Evolutionary conservation across 257 asterid genomes (phyloP).

Genomic region (Nicotiana tabacum): DNA sequence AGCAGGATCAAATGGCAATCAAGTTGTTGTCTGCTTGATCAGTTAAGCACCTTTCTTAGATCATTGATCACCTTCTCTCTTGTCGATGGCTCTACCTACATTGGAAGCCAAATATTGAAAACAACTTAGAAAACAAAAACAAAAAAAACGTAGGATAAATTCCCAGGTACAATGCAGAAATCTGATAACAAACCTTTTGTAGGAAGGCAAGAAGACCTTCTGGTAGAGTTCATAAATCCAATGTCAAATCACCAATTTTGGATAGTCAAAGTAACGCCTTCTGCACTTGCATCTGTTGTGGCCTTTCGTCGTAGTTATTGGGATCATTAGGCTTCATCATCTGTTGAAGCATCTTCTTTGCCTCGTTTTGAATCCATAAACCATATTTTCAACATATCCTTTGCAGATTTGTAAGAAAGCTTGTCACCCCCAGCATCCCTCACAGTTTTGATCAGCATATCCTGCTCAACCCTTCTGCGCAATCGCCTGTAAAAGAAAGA

Average conservation of each 20-base stretch:
- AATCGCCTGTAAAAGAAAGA: too few relatives aligned
- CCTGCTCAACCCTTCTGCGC: too few relatives aligned
- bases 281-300: slow-evolving; percentile 55
- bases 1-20: too few relatives aligned
- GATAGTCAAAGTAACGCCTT: slow-evolving; percentile 60
- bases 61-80: not conserved
- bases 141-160: too few relatives aligned
- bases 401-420: slow-evolving; percentile 52
- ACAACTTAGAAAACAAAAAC: not conserved
- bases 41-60: not conserved
- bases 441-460: too few relatives aligned
- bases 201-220: slow-evolving; percentile 72
- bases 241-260: slow-evolving; percentile 54
- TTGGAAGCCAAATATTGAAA: not conserved
- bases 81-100: not conserved
- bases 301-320: slow-evolving; percentile 57
- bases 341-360: slow-evolving; percentile 53
- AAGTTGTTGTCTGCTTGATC: not conserved
- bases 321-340: slow-evolving; percentile 61
- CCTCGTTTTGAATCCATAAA: slow-evolving; percentile 56
- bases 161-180: too few relatives aligned
- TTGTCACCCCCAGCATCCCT: slow-evolving; percentile 67
- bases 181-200: slow-evolving; percentile 41
- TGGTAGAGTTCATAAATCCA: slow-evolving; percentile 69
- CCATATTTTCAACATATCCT: slow-evolving; percentile 61